phyloP scores from a whole-genome alignment of 495 filamentous ascomycete genomes.

The Hypoxylon crocopeplum region DNA sequence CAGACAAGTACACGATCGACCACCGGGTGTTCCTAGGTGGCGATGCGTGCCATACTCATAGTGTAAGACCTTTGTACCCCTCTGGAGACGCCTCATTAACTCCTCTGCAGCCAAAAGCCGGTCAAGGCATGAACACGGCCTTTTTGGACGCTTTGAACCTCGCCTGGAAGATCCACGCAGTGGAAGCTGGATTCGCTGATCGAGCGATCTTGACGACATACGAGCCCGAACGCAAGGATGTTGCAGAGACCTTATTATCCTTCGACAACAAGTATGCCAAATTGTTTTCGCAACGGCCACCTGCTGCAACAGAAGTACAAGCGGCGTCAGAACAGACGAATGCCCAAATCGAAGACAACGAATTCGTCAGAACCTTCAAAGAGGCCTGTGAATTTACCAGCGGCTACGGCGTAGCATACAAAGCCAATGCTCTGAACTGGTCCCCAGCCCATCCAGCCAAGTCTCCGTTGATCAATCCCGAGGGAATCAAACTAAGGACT shows the following conservation, averaged over 20 bases:
- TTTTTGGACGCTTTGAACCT: conserved; percentile 85
- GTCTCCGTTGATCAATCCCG: conserved; percentile 69
- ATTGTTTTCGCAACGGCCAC: conserved; percentile 67
- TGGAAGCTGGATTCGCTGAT: conserved; percentile 67
- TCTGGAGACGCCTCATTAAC: background rate
- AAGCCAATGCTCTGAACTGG: conserved; percentile 65
- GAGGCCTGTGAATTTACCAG: conserved; percentile 74
- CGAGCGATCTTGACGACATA: conserved; percentile 72
- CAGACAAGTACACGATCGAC: conserved; percentile 68
- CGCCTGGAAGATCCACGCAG: conserved; percentile 82
- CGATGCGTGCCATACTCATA: conserved; percentile 85
- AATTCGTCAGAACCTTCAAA: conserved; percentile 73
- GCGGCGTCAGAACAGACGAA: conserved; percentile 47
- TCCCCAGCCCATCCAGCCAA: conserved; percentile 74
- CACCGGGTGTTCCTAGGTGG: conserved; percentile 78
- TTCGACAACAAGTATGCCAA: conserved; percentile 78
- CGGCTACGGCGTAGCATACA: conserved; percentile 74
- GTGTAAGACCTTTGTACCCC: conserved; percentile 48
- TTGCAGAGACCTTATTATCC: conserved; percentile 73
- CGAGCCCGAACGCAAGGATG: conserved; percentile 68
- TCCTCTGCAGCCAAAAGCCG: conserved; percentile 68
- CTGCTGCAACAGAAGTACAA: conserved; percentile 56
- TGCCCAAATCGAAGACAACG: conserved; percentile 60
- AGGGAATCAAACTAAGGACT: conserved; percentile 64
- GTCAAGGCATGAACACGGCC: conserved; percentile 85